Base-by-base conservation (phyloP, 805 yeast species). In the Kluyveromyces lactis region DNA sequence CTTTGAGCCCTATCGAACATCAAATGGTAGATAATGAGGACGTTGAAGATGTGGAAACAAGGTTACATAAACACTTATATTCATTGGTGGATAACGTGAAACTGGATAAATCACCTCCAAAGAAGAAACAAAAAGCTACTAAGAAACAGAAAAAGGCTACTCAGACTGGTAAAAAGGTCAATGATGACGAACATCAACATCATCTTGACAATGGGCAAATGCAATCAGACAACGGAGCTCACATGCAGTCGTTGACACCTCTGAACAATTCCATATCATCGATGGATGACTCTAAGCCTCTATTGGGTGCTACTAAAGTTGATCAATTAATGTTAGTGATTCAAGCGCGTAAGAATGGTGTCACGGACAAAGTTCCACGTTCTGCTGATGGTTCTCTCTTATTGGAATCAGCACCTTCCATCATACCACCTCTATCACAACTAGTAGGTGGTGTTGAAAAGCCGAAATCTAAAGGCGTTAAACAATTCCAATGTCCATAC, bases 291-390 rank as follows among this genome's bases (percentile, higher is more conserved):
- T 80, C 81, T 1, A 63, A 84, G 38, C 86, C 87, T 3, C 63
- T 81, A 17, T 59, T 86, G 4, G 95, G 95, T 2, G 86, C 89
- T 3, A 89, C 95, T 0, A 84, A 84, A 54, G 85, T 89, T 19
- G 97, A 89, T 62, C 94, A 82, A 52, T 66, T 89, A 52, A 86
- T 89, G 96, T 68, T 89, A 36, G 84, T 86, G 28, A 82, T 89
- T 39, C 95, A 89, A 59, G 95, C 95, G 0, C 71, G 95, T 38
- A 83, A 81, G 43, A 81, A 83, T 47, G 84, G 89, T 7, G 69
- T 80, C 18, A 75, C 75, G n/a, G 73, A 77, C 9, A 73, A 70
- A 35, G 79, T 83, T 31, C 69, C 71, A 36, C 79, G 77, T 45
- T 75, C 80, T 1, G 73, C 74, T 7, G 89, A 81, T 58, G 94